These are phyloP conservation scores for Leccinellum rugosiceps DNA, from an alignment of 768 basidiomycete species.

Conservation along the genomic window DNA sequence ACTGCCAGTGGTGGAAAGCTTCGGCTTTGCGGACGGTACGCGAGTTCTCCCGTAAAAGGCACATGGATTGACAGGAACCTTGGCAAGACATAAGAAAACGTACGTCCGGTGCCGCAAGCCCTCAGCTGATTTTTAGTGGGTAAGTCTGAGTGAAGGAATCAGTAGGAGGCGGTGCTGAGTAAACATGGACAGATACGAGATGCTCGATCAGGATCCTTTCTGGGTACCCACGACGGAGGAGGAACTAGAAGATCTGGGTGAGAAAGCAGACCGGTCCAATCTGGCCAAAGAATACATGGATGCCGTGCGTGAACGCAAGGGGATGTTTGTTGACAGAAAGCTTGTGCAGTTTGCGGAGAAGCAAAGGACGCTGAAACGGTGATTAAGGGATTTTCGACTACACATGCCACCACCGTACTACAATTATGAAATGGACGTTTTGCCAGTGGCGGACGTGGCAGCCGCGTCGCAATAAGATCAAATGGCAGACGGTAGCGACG, in stretches of 20 bases:
- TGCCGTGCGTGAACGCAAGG: conserved; percentile 84
- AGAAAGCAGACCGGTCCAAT: conserved; percentile 91
- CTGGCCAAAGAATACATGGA: conserved; percentile 95
- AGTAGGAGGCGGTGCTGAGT: conserved; percentile 13
- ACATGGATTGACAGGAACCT: conserved; percentile 7
- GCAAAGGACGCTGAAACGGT: conserved; percentile 82
- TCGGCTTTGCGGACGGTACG: conserved; percentile 95
- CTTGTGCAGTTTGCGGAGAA: conserved; percentile 96
- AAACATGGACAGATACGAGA: conserved; percentile 65
- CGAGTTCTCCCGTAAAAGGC: not conserved
- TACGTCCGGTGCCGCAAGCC: conserved; percentile 96
- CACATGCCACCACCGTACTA: not conserved
- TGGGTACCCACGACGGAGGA: conserved; percentile 98
- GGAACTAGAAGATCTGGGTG: conserved; percentile 94
- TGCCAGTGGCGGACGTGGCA: conserved; percentile 6
- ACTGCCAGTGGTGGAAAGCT: conserved; percentile 94
- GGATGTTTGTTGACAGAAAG: conserved; percentile 93
- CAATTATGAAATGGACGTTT: conserved; percentile 11
- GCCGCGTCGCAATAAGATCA: not conserved
- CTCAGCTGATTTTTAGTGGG: conserved; percentile 96
- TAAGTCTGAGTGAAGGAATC: conserved; percentile 34
- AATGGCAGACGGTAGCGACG: conserved; percentile 14
- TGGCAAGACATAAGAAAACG: conserved; percentile 93
- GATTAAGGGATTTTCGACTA: conserved; percentile 1
- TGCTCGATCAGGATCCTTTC: conserved; percentile 92